phyloP scores from a whole-genome alignment of 768 basidiomycete species.

The Lactarius indigo region DNA sequence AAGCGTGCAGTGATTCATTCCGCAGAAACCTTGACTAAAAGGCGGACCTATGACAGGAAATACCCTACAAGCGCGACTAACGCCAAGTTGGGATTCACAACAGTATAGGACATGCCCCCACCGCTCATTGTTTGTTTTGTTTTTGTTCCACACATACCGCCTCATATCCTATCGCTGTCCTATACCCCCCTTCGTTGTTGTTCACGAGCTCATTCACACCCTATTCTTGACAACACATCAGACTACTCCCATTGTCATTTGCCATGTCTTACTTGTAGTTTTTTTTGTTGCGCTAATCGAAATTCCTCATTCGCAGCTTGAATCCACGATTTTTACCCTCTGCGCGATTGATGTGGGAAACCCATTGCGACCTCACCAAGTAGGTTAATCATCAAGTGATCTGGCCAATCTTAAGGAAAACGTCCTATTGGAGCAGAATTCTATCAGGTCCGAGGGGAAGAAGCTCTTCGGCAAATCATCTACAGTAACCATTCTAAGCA shows the following conservation, averaged over 20 bases:
- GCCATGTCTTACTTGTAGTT: not conserved
- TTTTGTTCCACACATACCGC: not conserved
- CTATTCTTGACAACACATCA: not conserved
- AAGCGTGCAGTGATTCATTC: not conserved
- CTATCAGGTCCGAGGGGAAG: not conserved
- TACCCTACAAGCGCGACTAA: constrained; percentile 1
- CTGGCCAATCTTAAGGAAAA: not conserved
- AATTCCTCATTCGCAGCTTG: not conserved
- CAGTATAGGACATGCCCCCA: not conserved
- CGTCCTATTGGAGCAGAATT: not conserved
- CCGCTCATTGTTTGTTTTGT: not conserved
- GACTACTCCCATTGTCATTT: not conserved
- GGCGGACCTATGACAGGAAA: not conserved
- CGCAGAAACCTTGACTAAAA: not conserved
- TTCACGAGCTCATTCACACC: not conserved
- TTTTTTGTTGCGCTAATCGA: not conserved
- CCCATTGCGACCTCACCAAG: too few relatives aligned
- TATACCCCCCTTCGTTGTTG: not conserved
- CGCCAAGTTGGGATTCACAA: not conserved
- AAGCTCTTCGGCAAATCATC: not conserved
- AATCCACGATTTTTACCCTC: not conserved
- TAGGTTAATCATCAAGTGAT: not conserved
- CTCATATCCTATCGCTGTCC: not conserved
- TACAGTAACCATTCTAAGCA: not conserved
- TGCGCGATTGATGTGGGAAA: not conserved